phyloP scores from a whole-genome alignment of 805 yeast genomes.

The Ogataea pini region DNA sequence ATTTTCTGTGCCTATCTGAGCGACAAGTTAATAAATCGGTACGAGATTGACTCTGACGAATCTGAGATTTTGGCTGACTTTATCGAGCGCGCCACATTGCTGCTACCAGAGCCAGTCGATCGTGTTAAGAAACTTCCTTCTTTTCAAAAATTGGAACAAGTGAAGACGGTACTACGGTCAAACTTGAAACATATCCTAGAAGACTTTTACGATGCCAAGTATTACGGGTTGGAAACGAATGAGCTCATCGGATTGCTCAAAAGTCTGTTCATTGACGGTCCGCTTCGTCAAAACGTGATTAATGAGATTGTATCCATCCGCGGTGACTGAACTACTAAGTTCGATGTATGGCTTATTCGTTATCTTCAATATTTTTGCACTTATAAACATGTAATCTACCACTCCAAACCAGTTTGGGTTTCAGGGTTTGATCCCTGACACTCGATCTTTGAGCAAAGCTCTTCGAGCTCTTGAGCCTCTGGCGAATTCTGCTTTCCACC shows the following conservation, averaged over 20 bases:
- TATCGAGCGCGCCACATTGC: constrained; percentile 13
- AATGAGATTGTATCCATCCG: constrained; percentile 49
- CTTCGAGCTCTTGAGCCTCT: constrained; percentile 51
- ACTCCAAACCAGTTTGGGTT: constrained; percentile 29
- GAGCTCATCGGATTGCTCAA: constrained; percentile 45
- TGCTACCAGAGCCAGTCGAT: constrained; percentile 7
- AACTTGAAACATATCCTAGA: constrained; percentile 50
- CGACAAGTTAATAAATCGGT: constrained; percentile 22
- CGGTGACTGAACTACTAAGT: constrained; percentile 8
- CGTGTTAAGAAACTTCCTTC: constrained; percentile 24
- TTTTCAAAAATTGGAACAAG: constrained; percentile 33
- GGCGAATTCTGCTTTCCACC: constrained; percentile 41
- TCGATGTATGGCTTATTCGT: background rate
- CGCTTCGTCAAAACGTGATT: constrained; percentile 44
- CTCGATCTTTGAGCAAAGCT: constrained; percentile 50
- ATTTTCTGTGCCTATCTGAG: constrained; percentile 23
- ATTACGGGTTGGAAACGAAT: constrained; percentile 48
- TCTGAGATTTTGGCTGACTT: constrained; percentile 26
- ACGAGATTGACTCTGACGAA: constrained; percentile 36
- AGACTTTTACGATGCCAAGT: constrained; percentile 51
- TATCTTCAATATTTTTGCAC: background rate
- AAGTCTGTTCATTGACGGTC: constrained; percentile 48
- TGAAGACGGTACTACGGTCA: constrained; percentile 27
- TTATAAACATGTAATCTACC: constrained; percentile 21
- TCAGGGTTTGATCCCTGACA: constrained; percentile 47